A percentile compares a stretch with the other conserved stretches of the same genome.
phyloP scores from a whole-genome alignment of 2,329 filamentous ascomycete genomes.

The Lecanosticta acicola region DNA sequence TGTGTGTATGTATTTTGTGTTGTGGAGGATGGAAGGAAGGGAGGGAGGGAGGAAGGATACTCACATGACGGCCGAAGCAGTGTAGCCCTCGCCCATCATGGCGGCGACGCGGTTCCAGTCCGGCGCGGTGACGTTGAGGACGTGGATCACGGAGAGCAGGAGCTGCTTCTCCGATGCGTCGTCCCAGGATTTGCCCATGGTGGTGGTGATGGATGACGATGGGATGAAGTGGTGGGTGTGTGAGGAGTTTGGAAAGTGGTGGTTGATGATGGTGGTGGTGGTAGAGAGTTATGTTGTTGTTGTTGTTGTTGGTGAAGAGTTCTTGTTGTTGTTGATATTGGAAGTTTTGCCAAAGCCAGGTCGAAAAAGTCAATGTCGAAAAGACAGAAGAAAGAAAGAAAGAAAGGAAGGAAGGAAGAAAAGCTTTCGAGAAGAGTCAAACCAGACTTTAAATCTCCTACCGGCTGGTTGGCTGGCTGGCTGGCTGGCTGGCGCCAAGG shows the following conservation, averaged over 20 bases:
- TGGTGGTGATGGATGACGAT: background rate
- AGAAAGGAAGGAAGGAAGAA: too few species aligned
- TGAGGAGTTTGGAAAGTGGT: background rate
- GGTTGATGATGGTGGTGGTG: too few species aligned
- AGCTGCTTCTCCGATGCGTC: conserved; percentile 7
- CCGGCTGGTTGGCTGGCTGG: too few species aligned
- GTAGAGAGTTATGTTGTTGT: too few species aligned
- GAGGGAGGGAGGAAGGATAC: background rate
- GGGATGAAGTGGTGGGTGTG: background rate
- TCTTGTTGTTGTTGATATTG: too few species aligned
- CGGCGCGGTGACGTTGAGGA: background rate
- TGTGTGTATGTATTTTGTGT: background rate
- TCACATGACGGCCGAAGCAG: background rate
- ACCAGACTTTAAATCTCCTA: too few species aligned
- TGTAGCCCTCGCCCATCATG: conserved; percentile 8
- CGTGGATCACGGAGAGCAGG: conserved; percentile 9
- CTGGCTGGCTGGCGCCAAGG: too few species aligned
- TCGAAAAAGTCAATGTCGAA: too few species aligned
- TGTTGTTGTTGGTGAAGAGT: too few species aligned
- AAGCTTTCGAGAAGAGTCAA: too few species aligned
- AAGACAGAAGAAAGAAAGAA: too few species aligned
- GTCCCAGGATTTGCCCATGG: conserved; percentile 7
- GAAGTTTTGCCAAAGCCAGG: too few species aligned
- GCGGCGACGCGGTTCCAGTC: conserved; percentile 4
- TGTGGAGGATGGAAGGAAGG: background rate